Percentiles rank a stretch among this genome's conserved stretches.
Evolutionary conservation across 1,284 basidiomycete genomes (phyloP).

Genomic region (Phenoliferia sp.): DNA sequence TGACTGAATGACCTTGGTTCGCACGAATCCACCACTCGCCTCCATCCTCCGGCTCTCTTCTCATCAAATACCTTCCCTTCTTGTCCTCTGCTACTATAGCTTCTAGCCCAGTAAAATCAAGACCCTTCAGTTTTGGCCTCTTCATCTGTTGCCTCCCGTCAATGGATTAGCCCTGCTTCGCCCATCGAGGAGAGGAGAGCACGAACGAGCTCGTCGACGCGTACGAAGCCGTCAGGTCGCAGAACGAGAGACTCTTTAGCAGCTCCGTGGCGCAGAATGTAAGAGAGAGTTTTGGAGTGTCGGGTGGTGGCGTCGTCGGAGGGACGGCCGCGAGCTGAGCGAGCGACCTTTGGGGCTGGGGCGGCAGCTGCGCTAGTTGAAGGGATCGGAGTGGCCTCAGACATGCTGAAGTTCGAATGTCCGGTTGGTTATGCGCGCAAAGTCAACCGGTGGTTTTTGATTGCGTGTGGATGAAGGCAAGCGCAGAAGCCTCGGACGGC

Average conservation of each 20-base stretch:
- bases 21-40: conserved; percentile 79
- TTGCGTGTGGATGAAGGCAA: background rate
- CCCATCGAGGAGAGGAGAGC: conserved; percentile 8
- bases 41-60: conserved; percentile 46
- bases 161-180: no score
- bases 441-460: background rate
- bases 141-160: conserved; percentile 47
- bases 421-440: no score
- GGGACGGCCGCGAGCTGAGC: conserved; percentile 38
- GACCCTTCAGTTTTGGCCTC: conserved; percentile 51
- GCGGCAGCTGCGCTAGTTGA: background rate
- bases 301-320: conserved; percentile 47
- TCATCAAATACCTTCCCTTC: conserved; percentile 71
- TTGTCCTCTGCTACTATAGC: conserved; percentile 67
- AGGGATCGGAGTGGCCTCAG: conserved; percentile 1
- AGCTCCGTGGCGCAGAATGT: conserved; percentile 78
- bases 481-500: no score
- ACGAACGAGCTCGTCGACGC: conserved; percentile 67
- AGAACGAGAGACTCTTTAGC: conserved; percentile 66
- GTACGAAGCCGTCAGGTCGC: conserved; percentile 72
- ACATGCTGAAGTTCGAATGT: background rate
- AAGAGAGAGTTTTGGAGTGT: conserved; percentile 73
- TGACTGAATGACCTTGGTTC: conserved; percentile 87
- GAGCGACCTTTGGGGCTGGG: background rate
- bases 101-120: conserved; percentile 59